Conservation (phyloP, 2,329 filamentous ascomycete species). For the Pezicula radicicola region DNA sequence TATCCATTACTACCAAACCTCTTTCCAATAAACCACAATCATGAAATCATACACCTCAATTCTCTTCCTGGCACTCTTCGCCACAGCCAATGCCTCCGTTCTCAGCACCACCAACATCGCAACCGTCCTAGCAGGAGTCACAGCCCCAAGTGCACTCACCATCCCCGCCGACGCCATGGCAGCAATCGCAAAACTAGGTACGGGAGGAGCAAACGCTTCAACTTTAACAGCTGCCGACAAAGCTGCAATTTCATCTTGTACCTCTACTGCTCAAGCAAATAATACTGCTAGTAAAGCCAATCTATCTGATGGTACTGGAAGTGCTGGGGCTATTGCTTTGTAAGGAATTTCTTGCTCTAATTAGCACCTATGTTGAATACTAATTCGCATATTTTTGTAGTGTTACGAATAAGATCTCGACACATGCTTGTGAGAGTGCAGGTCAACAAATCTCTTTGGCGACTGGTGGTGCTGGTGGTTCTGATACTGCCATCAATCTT, state of each 20-base stretch:
- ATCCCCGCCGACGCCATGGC: conserved; percentile 17
- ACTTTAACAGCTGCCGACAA: conserved; percentile 13
- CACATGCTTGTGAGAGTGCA: conserved; percentile 16
- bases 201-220: conserved; percentile 13
- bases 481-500: conserved; percentile 16
- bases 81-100: conserved; percentile 12
- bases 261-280: conserved; percentile 10
- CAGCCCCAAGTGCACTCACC: conserved; percentile 12
- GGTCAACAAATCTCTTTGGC: conserved; percentile 14
- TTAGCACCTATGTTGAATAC: background rate
- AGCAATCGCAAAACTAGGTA: conserved; percentile 18
- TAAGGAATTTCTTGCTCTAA: conserved; percentile 2
- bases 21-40: background rate
- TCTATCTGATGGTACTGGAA: conserved; percentile 11
- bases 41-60: conserved; percentile 10
- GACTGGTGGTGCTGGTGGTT: conserved; percentile 3
- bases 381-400: conserved; percentile 3
- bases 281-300: conserved; percentile 17
- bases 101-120: conserved; percentile 16
- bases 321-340: conserved; percentile 19
- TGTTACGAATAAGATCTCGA: conserved; percentile 19
- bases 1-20: conserved; percentile 7
- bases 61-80: conserved; percentile 9
- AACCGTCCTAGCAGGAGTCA: conserved; percentile 16
- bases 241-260: conserved; percentile 14